A percentile compares a stretch with the other conserved stretches of the same genome.
These are phyloP conservation scores for Yamadazyma oceani DNA, from an alignment of 1,139 yeast genomes.

Conservation along the genomic window DNA sequence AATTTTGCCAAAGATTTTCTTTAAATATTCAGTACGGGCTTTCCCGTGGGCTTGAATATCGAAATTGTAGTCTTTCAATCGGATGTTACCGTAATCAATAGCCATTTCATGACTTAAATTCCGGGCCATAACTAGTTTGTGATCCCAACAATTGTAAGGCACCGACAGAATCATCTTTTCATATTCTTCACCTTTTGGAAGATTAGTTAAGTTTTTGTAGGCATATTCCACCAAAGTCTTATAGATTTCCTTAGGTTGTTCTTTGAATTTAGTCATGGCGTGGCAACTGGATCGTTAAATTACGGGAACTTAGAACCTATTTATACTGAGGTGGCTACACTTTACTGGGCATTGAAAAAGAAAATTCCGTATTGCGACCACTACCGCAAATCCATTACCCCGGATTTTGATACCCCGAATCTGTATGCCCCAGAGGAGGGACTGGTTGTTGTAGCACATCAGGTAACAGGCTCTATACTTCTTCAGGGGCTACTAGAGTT, in stretches of 20 bases:
- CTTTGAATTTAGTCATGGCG: not conserved
- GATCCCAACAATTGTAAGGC: constrained; percentile 25
- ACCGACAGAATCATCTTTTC: constrained; percentile 29
- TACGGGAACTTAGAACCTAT: no score
- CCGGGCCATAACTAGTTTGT: constrained; percentile 19
- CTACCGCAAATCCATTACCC: no score
- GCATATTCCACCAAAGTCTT: constrained; percentile 42
- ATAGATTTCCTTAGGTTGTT: constrained; percentile 24
- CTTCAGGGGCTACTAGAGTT: no score
- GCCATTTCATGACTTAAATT: constrained; percentile 24
- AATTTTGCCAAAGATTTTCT: constrained; percentile 46
- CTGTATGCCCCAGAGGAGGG: no score
- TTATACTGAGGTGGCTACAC: not conserved
- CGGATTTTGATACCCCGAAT: no score
- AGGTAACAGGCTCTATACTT: no score
- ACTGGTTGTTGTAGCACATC: no score
- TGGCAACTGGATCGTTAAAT: no score
- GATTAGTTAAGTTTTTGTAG: constrained; percentile 35
- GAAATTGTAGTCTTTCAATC: constrained; percentile 35
- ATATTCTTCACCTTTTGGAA: constrained; percentile 38
- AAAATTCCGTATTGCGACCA: no score
- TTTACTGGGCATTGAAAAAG: no score
- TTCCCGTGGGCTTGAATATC: constrained; percentile 20
- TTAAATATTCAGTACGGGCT: constrained; percentile 38
- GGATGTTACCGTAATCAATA: constrained; percentile 38